phyloP scores from a whole-genome alignment of 2,329 filamentous ascomycete genomes.

The Metarhizium humberi region DNA sequence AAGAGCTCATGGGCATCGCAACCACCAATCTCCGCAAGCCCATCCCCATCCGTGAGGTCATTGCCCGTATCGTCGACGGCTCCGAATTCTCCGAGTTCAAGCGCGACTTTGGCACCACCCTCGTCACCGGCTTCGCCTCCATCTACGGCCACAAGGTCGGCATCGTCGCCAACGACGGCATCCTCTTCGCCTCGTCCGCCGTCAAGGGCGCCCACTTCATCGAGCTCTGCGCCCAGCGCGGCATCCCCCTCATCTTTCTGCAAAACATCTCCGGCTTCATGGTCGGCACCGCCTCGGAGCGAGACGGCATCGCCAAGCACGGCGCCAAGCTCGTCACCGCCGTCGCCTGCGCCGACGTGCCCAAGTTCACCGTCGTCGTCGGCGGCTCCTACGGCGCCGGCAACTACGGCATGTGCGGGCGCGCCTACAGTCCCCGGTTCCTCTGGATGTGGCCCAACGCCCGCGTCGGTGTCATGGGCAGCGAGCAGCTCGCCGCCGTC shows the following conservation, averaged over 20 bases:
- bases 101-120: slow-evolving; percentile 75
- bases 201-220: slow-evolving; percentile 97
- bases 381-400: slow-evolving; percentile 87
- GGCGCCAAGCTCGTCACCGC: slow-evolving; percentile 95
- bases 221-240: slow-evolving; percentile 82
- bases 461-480: slow-evolving; percentile 92
- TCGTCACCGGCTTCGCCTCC: slow-evolving; percentile 83
- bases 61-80: slow-evolving; percentile 86
- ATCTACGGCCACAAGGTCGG: slow-evolving; percentile 89
- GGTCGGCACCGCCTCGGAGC: slow-evolving; percentile 88
- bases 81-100: slow-evolving; percentile 93
- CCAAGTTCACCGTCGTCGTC: slow-evolving; percentile 96
- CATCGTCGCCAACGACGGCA: slow-evolving; percentile 93
- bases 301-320: slow-evolving; percentile 94
- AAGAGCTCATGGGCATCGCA: slow-evolving; percentile 80
- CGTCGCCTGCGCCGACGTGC: slow-evolving; percentile 86
- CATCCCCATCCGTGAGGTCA: slow-evolving; percentile 80
- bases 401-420: slow-evolving; percentile 97
- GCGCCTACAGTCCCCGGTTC: slow-evolving; percentile 85
- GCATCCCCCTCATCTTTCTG: slow-evolving; percentile 83
- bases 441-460: slow-evolving; percentile 98
- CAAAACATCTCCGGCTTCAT: slow-evolving; percentile 99
- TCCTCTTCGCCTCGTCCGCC: slow-evolving; percentile 80
- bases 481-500: slow-evolving; percentile 81
- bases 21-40: slow-evolving; percentile 82